These are phyloP conservation scores for Nemania sp. DNA, from an alignment of 2,329 filamentous ascomycete genomes.

Conservation along the genomic window DNA sequence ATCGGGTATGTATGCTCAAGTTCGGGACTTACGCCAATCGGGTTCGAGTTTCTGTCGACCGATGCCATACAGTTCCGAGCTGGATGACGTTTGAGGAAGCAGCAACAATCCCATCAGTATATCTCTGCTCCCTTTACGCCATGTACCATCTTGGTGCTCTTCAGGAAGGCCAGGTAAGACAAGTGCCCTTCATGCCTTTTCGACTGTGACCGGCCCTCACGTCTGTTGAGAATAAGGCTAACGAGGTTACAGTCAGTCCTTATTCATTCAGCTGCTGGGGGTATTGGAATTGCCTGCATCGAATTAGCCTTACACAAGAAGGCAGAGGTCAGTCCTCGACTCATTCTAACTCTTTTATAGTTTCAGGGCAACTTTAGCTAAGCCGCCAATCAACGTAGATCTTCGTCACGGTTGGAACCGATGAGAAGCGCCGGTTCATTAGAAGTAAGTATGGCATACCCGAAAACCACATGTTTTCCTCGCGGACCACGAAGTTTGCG, in stretches of 20 bases:
- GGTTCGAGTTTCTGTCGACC: neutral
- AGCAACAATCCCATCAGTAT: slow-evolving; percentile 51
- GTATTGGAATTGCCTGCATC: slow-evolving; percentile 36
- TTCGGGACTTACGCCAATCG: slow-evolving; percentile 42
- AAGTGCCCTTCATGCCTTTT: neutral
- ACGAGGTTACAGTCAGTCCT: slow-evolving; percentile 32
- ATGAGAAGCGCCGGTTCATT: slow-evolving; percentile 47
- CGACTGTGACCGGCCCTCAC: neutral
- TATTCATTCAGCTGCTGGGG: slow-evolving; percentile 38
- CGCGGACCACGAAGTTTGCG: slow-evolving; percentile 48
- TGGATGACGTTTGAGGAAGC: slow-evolving; percentile 51
- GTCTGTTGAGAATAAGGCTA: neutral
- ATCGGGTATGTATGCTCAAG: slow-evolving; percentile 9
- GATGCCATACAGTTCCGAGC: slow-evolving; percentile 47
- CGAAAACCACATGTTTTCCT: slow-evolving; percentile 50
- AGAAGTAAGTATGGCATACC: slow-evolving; percentile 48
- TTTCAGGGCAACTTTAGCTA: neutral
- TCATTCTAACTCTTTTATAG: neutral
- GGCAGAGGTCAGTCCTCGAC: slow-evolving; percentile 21
- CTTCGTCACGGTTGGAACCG: slow-evolving; percentile 41
- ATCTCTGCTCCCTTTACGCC: slow-evolving; percentile 48
- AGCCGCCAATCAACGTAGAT: slow-evolving; percentile 25
- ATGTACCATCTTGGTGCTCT: slow-evolving; percentile 49
- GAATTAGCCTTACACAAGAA: slow-evolving; percentile 28
- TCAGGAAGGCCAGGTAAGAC: slow-evolving; percentile 41